Evolutionary conservation across 495 filamentous ascomycete species (phyloP).

Genomic region (Aspergillus indologenus): DNA sequence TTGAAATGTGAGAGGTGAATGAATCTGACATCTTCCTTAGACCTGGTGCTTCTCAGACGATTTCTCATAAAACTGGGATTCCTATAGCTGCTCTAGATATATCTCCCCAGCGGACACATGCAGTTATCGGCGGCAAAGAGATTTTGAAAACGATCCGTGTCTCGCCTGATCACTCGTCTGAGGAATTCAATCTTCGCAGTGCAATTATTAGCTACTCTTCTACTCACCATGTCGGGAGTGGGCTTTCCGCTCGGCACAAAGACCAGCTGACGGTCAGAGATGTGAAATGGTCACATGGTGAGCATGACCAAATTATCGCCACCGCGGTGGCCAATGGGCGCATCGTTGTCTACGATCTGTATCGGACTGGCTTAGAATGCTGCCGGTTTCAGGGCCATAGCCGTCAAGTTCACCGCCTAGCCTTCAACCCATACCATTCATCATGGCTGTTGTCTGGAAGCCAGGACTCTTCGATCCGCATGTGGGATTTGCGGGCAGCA

Average conservation of each 20-base stretch:
- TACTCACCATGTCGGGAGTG: slow-evolving; percentile 60
- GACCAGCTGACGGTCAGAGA: slow-evolving; percentile 72
- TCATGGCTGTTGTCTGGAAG: slow-evolving; percentile 81
- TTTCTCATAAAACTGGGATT: slow-evolving; percentile 66
- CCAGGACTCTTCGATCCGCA: slow-evolving; percentile 85
- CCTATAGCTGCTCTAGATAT: slow-evolving; percentile 73
- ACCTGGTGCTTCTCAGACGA: slow-evolving; percentile 58
- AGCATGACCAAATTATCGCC: slow-evolving; percentile 64
- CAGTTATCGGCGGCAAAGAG: slow-evolving; percentile 66
- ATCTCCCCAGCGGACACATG: slow-evolving; percentile 71
- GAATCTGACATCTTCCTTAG: background rate
- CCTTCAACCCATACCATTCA: slow-evolving; percentile 80
- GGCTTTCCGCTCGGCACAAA: slow-evolving; percentile 56
- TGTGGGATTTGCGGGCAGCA: slow-evolving; percentile 68
- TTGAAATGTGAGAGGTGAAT: background rate
- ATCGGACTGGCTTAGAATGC: slow-evolving; percentile 67
- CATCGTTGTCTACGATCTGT: slow-evolving; percentile 83
- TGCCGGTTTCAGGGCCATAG: slow-evolving; percentile 80
- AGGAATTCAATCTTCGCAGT: slow-evolving; percentile 69
- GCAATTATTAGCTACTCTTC: slow-evolving; percentile 60
- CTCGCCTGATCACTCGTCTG: slow-evolving; percentile 59
- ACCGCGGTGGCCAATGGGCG: slow-evolving; percentile 84
- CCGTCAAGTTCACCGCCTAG: slow-evolving; percentile 87
- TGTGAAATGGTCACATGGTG: slow-evolving; percentile 78
- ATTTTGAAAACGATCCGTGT: slow-evolving; percentile 68